Conservation (phyloP, 179 eudicot genomes). For the Drosera spatulata region DNA sequence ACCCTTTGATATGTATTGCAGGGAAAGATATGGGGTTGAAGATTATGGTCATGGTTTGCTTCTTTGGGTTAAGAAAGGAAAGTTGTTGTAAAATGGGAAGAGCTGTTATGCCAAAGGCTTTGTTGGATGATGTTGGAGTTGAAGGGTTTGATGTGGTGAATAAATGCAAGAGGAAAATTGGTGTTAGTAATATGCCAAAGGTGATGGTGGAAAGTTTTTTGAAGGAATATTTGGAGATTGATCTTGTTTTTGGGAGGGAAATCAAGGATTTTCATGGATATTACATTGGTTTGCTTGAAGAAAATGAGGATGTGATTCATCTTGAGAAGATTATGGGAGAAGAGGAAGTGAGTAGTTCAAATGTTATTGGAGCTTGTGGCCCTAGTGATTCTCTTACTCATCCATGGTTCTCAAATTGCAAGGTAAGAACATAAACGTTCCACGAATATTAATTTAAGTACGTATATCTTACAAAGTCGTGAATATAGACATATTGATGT, state of each 20-base stretch:
- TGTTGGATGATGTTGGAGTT: constrained; percentile 55
- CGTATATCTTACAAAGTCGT: no score
- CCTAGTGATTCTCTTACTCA: constrained; percentile 23
- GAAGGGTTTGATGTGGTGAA: constrained; percentile 19
- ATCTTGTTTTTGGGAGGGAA: constrained; percentile 44
- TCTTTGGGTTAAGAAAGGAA: constrained; percentile 44
- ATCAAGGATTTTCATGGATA: constrained; percentile 18
- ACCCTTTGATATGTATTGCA: constrained; percentile 46
- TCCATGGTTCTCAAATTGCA: constrained; percentile 39
- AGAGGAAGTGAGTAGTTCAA: constrained; percentile 11
- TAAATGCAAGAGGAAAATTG: constrained; percentile 33
- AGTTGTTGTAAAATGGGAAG: constrained; percentile 33
- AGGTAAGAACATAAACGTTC: constrained; percentile 19
- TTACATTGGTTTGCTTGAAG: constrained; percentile 16
- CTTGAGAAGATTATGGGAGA: constrained; percentile 6
- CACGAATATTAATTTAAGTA: no score
- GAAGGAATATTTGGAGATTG: constrained; percentile 55
- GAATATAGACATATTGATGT: no score
- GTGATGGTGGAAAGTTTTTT: constrained; percentile 60
- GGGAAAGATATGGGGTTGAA: constrained; percentile 28
- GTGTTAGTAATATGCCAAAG: constrained; percentile 46
- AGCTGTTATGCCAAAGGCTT: constrained; percentile 56
- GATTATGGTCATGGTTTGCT: constrained; percentile 48
- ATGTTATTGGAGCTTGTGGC: constrained; percentile 37
- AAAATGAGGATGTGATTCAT: neutral